These are phyloP conservation scores for Leucosporidium scottii DNA, from an alignment of 768 basidiomycete genomes.

Conservation along the genomic window DNA sequence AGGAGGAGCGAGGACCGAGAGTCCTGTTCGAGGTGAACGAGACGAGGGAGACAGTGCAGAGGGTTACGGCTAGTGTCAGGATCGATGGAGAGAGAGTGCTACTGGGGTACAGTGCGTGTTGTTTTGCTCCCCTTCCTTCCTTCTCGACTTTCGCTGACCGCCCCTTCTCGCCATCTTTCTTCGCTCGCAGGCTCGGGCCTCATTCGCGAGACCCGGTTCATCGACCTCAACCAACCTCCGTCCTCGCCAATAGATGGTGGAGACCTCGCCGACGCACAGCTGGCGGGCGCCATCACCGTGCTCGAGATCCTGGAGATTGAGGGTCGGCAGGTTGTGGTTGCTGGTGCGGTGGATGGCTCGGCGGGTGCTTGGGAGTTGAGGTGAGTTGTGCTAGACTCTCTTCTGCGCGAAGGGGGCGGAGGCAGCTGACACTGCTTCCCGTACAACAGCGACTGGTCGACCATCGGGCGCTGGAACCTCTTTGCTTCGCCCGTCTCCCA, in stretches of 20 bases:
- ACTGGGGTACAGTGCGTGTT: conserved; percentile 61
- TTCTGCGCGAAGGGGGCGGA: too few relatives aligned
- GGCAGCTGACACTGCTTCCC: background rate
- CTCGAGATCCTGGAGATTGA: conserved; percentile 41
- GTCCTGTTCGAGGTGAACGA: too few relatives aligned
- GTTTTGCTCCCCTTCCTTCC: too few relatives aligned
- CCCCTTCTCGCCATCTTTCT: too few relatives aligned
- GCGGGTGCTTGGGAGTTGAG: conserved; percentile 64
- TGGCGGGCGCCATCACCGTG: conserved; percentile 18
- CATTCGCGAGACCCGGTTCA: background rate
- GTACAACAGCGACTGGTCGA: conserved; percentile 57
- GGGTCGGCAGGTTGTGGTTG: conserved; percentile 51
- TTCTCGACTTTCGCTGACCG: too few relatives aligned
- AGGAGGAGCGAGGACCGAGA: too few relatives aligned
- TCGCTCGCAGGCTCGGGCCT: conserved; percentile 1
- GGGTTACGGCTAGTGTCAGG: conserved; percentile 49
- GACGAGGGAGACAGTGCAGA: background rate
- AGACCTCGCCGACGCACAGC: background rate
- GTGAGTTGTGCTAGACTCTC: conserved; percentile 47
- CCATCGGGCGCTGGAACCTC: conserved; percentile 63
- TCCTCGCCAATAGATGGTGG: too few relatives aligned
- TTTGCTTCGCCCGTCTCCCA: conserved; percentile 60
- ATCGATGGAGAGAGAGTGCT: conserved; percentile 56
- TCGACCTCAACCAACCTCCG: background rate
- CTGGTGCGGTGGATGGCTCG: conserved; percentile 70